Conservation (phyloP, 2,329 filamentous ascomycete genomes). For the Botrytis cinerea region DNA sequence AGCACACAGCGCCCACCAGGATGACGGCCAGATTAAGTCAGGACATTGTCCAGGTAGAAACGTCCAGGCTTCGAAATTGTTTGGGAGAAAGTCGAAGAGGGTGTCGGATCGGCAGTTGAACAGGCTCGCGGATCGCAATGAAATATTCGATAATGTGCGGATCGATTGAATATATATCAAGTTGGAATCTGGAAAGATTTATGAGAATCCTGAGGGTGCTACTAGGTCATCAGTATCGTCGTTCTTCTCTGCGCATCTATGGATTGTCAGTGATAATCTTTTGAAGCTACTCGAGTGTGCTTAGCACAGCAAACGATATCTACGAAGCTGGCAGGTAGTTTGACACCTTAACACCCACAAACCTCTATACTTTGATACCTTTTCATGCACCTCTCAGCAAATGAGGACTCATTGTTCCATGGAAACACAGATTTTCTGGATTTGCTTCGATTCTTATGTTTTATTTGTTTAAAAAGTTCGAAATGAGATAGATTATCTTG, state of each 20-base stretch:
- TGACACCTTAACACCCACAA: neutral
- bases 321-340: neutral
- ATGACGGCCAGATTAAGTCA: neutral
- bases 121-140: conserved; percentile 1
- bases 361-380: neutral
- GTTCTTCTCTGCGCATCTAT: neutral
- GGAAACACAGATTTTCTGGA: neutral
- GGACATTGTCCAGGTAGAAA: neutral
- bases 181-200: neutral
- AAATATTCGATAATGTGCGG: conserved; percentile 1
- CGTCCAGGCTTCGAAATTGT: neutral
- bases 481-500: neutral
- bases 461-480: neutral
- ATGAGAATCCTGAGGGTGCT: neutral
- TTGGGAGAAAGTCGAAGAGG: neutral
- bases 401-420: neutral
- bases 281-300: neutral
- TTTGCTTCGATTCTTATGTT: neutral
- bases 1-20: neutral
- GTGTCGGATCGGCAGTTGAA: neutral
- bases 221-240: neutral
- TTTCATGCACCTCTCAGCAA: neutral
- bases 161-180: neutral
- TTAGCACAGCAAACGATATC: neutral
- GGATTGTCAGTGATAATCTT: conserved; percentile 13